Base-by-base conservation (phyloP, 257 asterid species). In the Eustoma russellianum region DNA sequence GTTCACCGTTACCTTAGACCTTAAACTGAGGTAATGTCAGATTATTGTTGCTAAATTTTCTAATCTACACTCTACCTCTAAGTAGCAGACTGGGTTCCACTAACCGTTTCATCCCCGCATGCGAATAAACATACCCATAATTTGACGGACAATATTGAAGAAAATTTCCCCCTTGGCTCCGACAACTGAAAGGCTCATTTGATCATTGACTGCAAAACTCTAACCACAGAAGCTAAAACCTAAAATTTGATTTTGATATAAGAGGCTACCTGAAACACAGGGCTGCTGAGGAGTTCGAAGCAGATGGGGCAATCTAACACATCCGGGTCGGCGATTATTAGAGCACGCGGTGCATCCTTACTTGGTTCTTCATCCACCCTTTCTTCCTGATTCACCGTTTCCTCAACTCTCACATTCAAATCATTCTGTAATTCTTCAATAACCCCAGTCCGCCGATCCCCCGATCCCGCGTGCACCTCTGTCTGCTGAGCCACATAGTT, bases 291-390 rank as follows among this genome's bases (percentile, higher is more conserved):
- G 46, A 81, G 65, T 9, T 74, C 83, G 34, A 59, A 57, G 62
- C 96, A 87, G 58, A 79, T 71, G 8, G 96, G 85, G 62, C 96
- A 87, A 67, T 87, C 86, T 69, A 87, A 68, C 54, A 87, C 83
- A 65, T 77, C 92, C 46, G 86, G 75, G 62, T 87, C 93, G 19
- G 81, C n/a, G n/a, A n/a, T n/a, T n/a, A n/a, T n/a, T n/a, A 35
- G 9, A 35, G 9, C 5, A 35, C 1, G 5, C 9, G 41, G 41
- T 35, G 41, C 71, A 14, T 61, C 59, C 33, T 46, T 28, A 15
- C 38, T 47, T 24, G 41, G 34, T 9, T 13, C 46, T 18, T 33
- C 40, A 17, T 16, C 51, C 13, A 3, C 19, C 9, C 47, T 57
- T 8, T 50, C 9, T 35, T 18, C 34, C 59, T 5, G 55, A 24